Evolutionary conservation across 805 yeast genomes (phyloP).

Genomic region (Pichia exigua): DNA sequence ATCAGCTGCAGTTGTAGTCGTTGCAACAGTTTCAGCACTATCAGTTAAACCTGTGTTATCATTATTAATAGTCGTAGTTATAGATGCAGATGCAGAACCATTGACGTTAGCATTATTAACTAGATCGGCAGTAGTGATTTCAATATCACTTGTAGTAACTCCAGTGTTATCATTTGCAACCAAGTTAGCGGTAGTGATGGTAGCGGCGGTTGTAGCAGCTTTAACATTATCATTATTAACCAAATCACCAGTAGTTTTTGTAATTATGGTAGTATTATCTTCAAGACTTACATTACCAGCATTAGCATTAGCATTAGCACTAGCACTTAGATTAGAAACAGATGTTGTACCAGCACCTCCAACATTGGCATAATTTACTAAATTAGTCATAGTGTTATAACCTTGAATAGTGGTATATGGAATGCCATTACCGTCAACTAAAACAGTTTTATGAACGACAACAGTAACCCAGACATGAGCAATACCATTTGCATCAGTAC

Average conservation of each 20-base stretch:
- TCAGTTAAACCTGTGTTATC: not conserved
- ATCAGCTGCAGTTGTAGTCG: too few relatives aligned
- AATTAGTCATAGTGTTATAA: not conserved
- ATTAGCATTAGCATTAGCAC: too few relatives aligned
- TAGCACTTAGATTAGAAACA: too few relatives aligned
- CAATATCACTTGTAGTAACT: too few relatives aligned
- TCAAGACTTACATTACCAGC: not conserved
- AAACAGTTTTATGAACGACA: not conserved
- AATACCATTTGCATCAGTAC: slow-evolving; percentile 7
- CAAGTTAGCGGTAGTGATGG: too few relatives aligned
- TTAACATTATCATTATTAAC: not conserved
- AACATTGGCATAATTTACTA: not conserved
- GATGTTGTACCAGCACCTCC: not conserved
- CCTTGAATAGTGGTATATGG: slow-evolving; percentile 10
- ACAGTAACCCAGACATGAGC: slow-evolving; percentile 9
- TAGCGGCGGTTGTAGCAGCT: not conserved
- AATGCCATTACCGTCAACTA: slow-evolving; percentile 8
- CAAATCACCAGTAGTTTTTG: not conserved
- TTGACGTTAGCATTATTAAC: not conserved
- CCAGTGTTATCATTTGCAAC: too few relatives aligned
- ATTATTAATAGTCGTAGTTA: not conserved
- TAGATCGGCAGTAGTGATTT: too few relatives aligned
- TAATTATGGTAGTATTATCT: not conserved
- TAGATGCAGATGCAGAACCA: not conserved
- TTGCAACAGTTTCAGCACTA: not conserved